phyloP scores from a whole-genome alignment of 805 yeast genomes.

The Suhomyces sp. region DNA sequence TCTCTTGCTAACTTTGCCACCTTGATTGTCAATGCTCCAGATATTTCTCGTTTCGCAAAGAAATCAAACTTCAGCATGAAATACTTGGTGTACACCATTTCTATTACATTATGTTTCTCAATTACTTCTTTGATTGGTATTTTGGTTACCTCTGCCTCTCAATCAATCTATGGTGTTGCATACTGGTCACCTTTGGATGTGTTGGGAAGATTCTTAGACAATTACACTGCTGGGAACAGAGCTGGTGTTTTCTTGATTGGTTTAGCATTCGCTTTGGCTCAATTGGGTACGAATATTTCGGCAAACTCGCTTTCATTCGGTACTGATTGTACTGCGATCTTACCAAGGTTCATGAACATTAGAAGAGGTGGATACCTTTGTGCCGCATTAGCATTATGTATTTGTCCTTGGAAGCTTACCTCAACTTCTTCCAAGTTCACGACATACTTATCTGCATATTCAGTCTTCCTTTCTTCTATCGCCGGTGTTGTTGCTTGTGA shows the following conservation, averaged over 20 bases:
- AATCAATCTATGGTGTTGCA: conserved; percentile 61
- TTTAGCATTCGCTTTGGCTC: conserved; percentile 69
- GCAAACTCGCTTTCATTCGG: conserved; percentile 73
- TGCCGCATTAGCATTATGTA: conserved; percentile 65
- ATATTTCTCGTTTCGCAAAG: conserved; percentile 79
- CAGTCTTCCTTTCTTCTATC: conserved; percentile 79
- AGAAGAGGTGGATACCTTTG: conserved; percentile 81
- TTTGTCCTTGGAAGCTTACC: conserved; percentile 83
- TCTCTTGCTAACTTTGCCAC: conserved; percentile 85
- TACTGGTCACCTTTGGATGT: conserved; percentile 87
- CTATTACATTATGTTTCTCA: conserved; percentile 77
- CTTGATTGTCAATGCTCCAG: conserved; percentile 85
- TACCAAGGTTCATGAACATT: conserved; percentile 66
- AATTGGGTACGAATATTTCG: conserved; percentile 74
- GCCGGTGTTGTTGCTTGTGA: conserved; percentile 75
- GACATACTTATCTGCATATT: conserved; percentile 75
- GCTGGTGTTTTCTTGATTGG: conserved; percentile 80
- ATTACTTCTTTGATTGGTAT: conserved; percentile 84
- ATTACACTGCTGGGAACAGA: conserved; percentile 56
- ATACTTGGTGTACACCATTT: conserved; percentile 46
- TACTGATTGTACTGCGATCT: conserved; percentile 65
- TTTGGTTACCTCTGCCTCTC: conserved; percentile 77
- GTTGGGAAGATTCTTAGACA: conserved; percentile 55
- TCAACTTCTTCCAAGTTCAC: conserved; percentile 71
- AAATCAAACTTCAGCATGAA: conserved; percentile 39